Conservation (phyloP, 345 rosid species). For the Erodium maritimum region DNA sequence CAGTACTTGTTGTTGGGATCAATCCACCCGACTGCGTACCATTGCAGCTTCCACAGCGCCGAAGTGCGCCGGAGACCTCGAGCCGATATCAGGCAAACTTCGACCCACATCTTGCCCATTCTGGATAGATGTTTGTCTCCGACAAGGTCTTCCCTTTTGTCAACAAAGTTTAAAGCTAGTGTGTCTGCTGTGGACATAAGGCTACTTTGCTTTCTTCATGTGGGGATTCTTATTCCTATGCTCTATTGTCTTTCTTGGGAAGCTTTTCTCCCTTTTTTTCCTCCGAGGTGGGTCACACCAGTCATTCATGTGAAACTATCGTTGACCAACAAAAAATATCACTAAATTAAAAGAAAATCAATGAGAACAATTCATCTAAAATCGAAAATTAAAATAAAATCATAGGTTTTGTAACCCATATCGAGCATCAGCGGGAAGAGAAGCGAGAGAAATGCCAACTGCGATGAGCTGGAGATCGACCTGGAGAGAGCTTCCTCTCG, state of each 20-base stretch:
- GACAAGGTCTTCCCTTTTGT: neutral
- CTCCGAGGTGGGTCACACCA: neutral
- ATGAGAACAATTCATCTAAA: no score
- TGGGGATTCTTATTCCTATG: neutral
- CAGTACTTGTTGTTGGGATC: conserved; percentile 79
- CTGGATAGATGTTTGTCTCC: neutral
- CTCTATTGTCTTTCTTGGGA: neutral
- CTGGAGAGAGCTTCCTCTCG: conserved; percentile 51
- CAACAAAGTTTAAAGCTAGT: no score
- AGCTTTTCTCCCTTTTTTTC: neutral
- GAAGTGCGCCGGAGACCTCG: conserved; percentile 57
- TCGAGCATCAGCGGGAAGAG: conserved; percentile 82
- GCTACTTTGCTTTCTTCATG: neutral
- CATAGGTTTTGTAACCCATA: no score
- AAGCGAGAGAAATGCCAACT: conserved; percentile 66
- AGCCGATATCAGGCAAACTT: conserved; percentile 66
- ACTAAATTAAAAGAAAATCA: no score
- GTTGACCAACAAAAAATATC: no score
- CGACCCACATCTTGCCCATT: conserved; percentile 66
- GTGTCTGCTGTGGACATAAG: neutral
- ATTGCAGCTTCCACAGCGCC: conserved; percentile 73
- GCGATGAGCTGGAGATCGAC: conserved; percentile 56
- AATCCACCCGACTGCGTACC: conserved; percentile 91
- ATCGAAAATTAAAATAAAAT: no score
- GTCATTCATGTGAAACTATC: no score